Base-by-base conservation (phyloP, 1,284 basidiomycete species). In the Anthracocystis walkeri region DNA sequence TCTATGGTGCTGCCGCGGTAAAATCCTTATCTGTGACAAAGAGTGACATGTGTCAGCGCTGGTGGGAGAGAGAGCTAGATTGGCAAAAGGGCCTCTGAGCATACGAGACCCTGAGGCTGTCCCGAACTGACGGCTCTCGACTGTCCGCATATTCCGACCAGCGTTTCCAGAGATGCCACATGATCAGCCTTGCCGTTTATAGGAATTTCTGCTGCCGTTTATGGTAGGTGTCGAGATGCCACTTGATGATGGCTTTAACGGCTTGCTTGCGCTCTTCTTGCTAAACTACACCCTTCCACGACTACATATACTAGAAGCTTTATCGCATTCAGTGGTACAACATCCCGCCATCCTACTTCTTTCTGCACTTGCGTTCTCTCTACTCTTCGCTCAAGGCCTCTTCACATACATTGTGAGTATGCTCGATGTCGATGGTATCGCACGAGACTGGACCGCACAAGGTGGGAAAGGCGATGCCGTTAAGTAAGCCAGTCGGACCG, bases 181-280 rank as follows among this genome's bases (percentile, higher is more conserved):
- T 45, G 54, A 56, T 56, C 31, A 45, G 38, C 23, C 35, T 50
- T 58, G 56, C 56, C 46, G 56, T 58, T 58, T 58, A 58, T 58
- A 44, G 55, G 44, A 58, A 49, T 38, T 49, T 14, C 3, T 27
- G 46, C 49, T 59, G 58, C 58, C 58, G 40, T 53, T 45, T 60
- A 60, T 60, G 50, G 58, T 44, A 60, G 50, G 54, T 45, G 16
- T 52, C 23, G 35, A 40, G 33, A 38, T 25, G 50, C 20, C 29
- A 18, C 25, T 10, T 14, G 35, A 38, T 23, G 31, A 44, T 48
- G 46, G 44, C 53, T 50, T 55, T 52, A 41, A 18, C 42, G 44
- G 51, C 35, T 23, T 41, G 35, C 23, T 7, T 25, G 23, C n/a
- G 29, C 29, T 8, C 29, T 29, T 8, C 29, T 29, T 29, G 29